phyloP scores from a whole-genome alignment of 2,329 filamentous ascomycete species.

The Exophiala viscosa region DNA sequence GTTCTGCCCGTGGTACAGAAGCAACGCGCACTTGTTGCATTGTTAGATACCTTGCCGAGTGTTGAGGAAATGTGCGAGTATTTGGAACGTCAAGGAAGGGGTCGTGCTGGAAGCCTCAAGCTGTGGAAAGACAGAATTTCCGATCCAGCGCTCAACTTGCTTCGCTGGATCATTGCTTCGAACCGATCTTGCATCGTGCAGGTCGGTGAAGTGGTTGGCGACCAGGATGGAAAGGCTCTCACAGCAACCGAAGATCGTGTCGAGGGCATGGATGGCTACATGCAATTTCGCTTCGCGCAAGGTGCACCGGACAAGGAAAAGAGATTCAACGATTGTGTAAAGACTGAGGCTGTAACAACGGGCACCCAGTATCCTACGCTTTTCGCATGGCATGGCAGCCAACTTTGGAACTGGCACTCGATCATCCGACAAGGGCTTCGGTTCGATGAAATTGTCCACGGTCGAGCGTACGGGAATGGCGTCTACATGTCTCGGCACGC shows the following conservation, averaged over 20 bases:
- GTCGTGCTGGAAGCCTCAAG: conserved; percentile 40
- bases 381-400: conserved; percentile 84
- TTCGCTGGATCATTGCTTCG: conserved; percentile 86
- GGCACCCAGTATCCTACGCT: conserved; percentile 61
- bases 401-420: conserved; percentile 77
- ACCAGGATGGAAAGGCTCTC: neutral
- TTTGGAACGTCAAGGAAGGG: conserved; percentile 37
- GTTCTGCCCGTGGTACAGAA: conserved; percentile 32
- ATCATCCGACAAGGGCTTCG: conserved; percentile 81
- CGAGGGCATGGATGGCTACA: conserved; percentile 61
- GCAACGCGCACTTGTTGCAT: conserved; percentile 30
- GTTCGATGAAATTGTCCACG: conserved; percentile 60
- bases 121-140: conserved; percentile 60
- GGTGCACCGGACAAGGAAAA: conserved; percentile 84
- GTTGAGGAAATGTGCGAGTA: conserved; percentile 44
- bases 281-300: conserved; percentile 85
- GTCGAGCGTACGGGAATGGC: conserved; percentile 71
- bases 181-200: conserved; percentile 84
- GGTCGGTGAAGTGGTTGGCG: conserved; percentile 50
- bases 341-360: conserved; percentile 37
- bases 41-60: conserved; percentile 40
- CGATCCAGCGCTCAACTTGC: conserved; percentile 61
- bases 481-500: conserved; percentile 71
- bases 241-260: conserved; percentile 50
- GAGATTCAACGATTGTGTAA: conserved; percentile 64